These are phyloP conservation scores for Isochrysis galbana DNA, from an alignment of 78 protist genomes.

Conservation along the genomic window DNA sequence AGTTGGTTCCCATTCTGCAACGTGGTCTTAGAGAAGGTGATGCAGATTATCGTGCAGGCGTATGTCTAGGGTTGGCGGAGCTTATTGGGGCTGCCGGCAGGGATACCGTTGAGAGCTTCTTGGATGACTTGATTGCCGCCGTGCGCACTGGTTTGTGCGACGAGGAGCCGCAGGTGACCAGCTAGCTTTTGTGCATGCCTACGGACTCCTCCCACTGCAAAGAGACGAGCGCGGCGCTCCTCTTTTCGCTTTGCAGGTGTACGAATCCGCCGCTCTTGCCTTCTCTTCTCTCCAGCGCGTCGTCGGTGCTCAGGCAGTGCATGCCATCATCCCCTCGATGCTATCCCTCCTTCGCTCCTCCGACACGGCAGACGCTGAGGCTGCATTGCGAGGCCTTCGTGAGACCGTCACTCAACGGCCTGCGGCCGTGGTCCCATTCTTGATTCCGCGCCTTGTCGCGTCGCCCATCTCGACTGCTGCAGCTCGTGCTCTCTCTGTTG, in stretches of 20 bases:
- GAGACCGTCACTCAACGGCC: slow-evolving; percentile 6
- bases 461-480: slow-evolving; percentile 65
- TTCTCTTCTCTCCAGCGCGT: not conserved
- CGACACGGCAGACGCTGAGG: not conserved
- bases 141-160: slow-evolving; percentile 83
- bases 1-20: slow-evolving; percentile 71
- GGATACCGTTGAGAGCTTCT: not conserved
- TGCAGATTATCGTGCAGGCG: slow-evolving; percentile 72
- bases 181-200: too few species aligned
- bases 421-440: slow-evolving; percentile 2
- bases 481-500: slow-evolving; percentile 66
- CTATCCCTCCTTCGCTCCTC: slow-evolving; percentile 24
- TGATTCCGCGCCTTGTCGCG: slow-evolving; percentile 54
- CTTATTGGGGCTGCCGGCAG: slow-evolving; percentile 66
- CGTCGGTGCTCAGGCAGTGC: not conserved
- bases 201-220: too few species aligned
- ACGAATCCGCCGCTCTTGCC: not conserved
- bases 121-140: slow-evolving; percentile 56
- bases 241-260: not conserved
- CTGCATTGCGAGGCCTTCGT: slow-evolving; percentile 10
- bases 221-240: not conserved
- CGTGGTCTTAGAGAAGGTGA: slow-evolving; percentile 24
- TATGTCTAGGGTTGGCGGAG: slow-evolving; percentile 84
- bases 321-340: slow-evolving; percentile 73
- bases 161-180: not conserved